Conservation (phyloP, 805 yeast genomes). For the Pichia scutulata region DNA sequence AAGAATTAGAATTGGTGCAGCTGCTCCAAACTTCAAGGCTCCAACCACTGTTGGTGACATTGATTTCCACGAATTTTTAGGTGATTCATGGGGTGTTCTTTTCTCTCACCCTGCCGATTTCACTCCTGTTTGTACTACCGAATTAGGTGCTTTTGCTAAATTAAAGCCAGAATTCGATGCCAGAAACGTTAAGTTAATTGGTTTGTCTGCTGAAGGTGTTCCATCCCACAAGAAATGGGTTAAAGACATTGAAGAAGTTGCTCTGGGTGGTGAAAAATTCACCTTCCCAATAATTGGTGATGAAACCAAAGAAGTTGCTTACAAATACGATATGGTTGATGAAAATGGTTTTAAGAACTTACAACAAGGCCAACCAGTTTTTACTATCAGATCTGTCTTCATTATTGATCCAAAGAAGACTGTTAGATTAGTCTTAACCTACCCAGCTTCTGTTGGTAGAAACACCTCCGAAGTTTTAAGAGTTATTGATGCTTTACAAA, state of each 20-base stretch:
- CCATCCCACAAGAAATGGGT: constrained; percentile 81
- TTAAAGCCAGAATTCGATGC: constrained; percentile 82
- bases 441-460: constrained; percentile 94
- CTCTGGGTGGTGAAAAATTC: constrained; percentile 60
- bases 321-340: constrained; percentile 80
- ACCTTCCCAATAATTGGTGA: constrained; percentile 90
- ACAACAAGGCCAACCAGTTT: constrained; percentile 56
- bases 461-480: constrained; percentile 89
- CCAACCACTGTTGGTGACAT: constrained; percentile 76
- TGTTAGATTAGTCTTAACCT: constrained; percentile 76
- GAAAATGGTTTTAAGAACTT: constrained; percentile 74
- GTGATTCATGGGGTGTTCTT: constrained; percentile 79
- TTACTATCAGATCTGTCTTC: constrained; percentile 88
- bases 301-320: constrained; percentile 75
- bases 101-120: constrained; percentile 96
- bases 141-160: constrained; percentile 87
- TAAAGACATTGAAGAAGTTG: constrained; percentile 81
- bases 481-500: constrained; percentile 81
- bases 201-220: constrained; percentile 79
- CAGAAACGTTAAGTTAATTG: constrained; percentile 83
- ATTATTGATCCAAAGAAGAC: constrained; percentile 82
- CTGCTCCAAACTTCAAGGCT: constrained; percentile 84
- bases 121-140: constrained; percentile 96
- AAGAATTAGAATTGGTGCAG: constrained; percentile 69
- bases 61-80: constrained; percentile 81